Evolutionary conservation across 1,284 basidiomycete species (phyloP).

Genomic region (Ganoderma leucocontextum): DNA sequence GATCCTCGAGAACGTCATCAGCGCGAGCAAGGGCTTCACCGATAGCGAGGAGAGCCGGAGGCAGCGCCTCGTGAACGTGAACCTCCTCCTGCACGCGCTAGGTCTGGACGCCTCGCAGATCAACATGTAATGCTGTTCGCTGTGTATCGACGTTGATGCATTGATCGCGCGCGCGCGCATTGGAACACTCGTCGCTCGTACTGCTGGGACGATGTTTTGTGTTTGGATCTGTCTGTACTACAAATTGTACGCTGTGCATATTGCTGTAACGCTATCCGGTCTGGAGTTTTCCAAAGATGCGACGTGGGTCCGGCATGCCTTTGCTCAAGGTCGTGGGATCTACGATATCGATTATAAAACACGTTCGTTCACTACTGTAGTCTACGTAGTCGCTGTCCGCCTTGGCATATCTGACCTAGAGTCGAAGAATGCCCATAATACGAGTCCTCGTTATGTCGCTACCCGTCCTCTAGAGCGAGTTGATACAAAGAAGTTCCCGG

Average conservation of each 20-base stretch:
- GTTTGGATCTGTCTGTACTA: constrained; percentile 1
- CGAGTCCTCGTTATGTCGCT: neutral
- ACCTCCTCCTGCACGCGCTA: constrained; percentile 86
- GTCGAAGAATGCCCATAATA: neutral
- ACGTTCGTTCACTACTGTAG: constrained; percentile 17
- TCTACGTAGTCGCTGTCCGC: constrained; percentile 13
- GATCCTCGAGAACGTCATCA: constrained; percentile 86
- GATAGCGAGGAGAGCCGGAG: constrained; percentile 71
- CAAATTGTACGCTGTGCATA: constrained; percentile 20
- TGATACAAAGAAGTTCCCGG: constrained; percentile 46
- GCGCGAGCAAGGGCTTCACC: constrained; percentile 76
- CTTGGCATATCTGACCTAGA: constrained; percentile 7
- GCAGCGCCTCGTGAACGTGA: constrained; percentile 81
- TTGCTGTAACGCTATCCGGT: neutral
- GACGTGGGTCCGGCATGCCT: neutral
- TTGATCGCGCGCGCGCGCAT: neutral
- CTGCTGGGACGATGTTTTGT: neutral
- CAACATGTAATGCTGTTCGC: constrained; percentile 41
- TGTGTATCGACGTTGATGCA: neutral
- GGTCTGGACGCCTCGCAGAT: constrained; percentile 88
- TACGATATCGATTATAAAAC: neutral
- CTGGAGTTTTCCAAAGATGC: neutral
- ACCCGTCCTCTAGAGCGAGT: constrained; percentile 8
- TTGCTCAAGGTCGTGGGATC: neutral
- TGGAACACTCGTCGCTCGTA: neutral